A percentile compares a stretch with the other conserved stretches of the same genome.
Evolutionary conservation across 305 asterid species (phyloP).

Genomic region (Fraxinus paxiana): DNA sequence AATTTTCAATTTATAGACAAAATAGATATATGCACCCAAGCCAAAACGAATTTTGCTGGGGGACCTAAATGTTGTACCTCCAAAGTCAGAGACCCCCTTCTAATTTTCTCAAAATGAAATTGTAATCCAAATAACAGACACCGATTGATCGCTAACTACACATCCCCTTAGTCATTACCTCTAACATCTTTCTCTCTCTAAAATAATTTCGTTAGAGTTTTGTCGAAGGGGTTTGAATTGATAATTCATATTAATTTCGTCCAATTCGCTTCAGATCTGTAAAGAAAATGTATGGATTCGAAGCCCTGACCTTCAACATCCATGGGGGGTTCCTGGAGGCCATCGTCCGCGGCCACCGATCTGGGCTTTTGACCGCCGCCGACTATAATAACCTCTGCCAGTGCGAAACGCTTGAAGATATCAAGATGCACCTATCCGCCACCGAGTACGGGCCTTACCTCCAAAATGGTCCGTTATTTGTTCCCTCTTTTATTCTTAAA

Average conservation of each 20-base stretch:
- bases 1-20: too few relatives aligned
- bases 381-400: slow-evolving; percentile 95
- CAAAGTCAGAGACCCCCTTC: not conserved
- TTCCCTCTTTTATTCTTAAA: not conserved
- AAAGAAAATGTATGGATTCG: slow-evolving; percentile 73
- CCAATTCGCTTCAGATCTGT: slow-evolving; percentile 51
- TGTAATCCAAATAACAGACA: not conserved
- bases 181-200: not conserved
- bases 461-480: slow-evolving; percentile 57
- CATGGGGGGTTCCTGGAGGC: slow-evolving; percentile 91
- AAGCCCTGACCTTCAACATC: slow-evolving; percentile 78
- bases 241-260: slow-evolving; percentile 1
- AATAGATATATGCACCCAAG: not conserved
- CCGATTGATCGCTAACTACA: not conserved
- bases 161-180: not conserved
- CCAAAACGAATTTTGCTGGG: not conserved
- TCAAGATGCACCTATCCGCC: slow-evolving; percentile 94
- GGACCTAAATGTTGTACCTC: not conserved
- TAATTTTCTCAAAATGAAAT: not conserved
- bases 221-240: not conserved
- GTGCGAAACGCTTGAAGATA: slow-evolving; percentile 85
- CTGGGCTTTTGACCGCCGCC: slow-evolving; percentile 88
- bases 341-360: slow-evolving; percentile 85
- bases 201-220: not conserved
- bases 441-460: slow-evolving; percentile 89